phyloP scores from a whole-genome alignment of 2,329 filamentous ascomycete genomes.

The Sclerotiophoma versabilis region DNA sequence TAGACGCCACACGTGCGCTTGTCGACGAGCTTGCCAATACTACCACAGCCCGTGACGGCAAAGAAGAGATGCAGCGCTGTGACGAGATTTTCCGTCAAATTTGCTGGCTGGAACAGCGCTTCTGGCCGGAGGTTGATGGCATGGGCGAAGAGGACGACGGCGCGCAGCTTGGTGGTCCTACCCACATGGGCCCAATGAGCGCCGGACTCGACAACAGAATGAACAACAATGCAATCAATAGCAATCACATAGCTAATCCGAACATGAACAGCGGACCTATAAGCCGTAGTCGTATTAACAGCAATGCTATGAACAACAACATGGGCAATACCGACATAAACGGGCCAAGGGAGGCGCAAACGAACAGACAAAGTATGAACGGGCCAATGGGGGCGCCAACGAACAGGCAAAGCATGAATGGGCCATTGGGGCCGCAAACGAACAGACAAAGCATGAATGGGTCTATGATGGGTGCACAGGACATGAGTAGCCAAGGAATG shows the following conservation, averaged over 20 bases:
- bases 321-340: constrained; percentile 23
- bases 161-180: constrained; percentile 29
- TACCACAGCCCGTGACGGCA: constrained; percentile 55
- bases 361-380: constrained; percentile 2
- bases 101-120: constrained; percentile 57
- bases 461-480: constrained; percentile 2
- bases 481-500: constrained; percentile 22
- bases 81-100: constrained; percentile 58
- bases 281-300: constrained; percentile 22
- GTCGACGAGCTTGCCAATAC: constrained; percentile 60
- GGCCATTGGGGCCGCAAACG: constrained; percentile 1
- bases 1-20: constrained; percentile 56
- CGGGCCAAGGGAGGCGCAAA: constrained; percentile 8
- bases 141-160: constrained; percentile 57
- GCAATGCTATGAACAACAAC: constrained; percentile 19
- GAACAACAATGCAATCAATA: constrained; percentile 26
- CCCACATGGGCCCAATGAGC: constrained; percentile 26
- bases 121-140: constrained; percentile 59
- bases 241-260: constrained; percentile 6
- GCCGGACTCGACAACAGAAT: constrained; percentile 30
- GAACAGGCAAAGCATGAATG: constrained; percentile 17
- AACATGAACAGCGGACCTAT: constrained; percentile 21
- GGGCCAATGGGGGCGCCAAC: constrained; percentile 9
- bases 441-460: constrained; percentile 1
- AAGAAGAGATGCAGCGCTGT: constrained; percentile 56